Conservation (phyloP, 139 green algal genomes). For the Medakamo hakoo region DNA sequence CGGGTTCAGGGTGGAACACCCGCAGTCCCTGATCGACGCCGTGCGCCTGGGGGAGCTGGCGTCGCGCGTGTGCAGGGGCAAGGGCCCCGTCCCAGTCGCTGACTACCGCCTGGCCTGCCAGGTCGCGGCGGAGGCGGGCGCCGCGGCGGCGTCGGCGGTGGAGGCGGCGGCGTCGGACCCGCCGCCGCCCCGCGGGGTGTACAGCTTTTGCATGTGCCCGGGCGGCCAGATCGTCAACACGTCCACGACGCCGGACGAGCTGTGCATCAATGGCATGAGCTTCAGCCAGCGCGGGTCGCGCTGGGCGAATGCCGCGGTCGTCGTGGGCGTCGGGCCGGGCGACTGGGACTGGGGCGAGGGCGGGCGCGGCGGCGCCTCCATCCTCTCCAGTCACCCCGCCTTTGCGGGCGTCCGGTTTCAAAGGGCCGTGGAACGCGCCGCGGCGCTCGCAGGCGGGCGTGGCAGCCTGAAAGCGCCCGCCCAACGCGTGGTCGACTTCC, state of each 20-base stretch:
- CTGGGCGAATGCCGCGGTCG: constrained; percentile 71
- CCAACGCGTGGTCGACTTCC: constrained; percentile 56
- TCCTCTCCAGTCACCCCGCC: constrained; percentile 21
- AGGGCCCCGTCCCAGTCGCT: constrained; percentile 55
- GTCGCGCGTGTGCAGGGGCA: constrained; percentile 33
- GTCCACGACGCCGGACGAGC: constrained; percentile 32
- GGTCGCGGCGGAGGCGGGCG: not conserved
- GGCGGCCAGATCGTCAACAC: constrained; percentile 61
- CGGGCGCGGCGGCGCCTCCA: no score
- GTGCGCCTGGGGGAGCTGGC: constrained; percentile 41
- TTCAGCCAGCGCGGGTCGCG: constrained; percentile 39
- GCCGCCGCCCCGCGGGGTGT: constrained; percentile 25
- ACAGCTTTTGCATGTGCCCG: constrained; percentile 85
- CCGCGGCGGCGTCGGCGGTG: not conserved
- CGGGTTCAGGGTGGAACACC: constrained; percentile 74
- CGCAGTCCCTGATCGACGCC: constrained; percentile 51
- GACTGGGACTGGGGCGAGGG: no score
- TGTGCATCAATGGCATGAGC: constrained; percentile 83
- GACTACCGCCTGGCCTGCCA: constrained; percentile 51
- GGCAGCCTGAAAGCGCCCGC: constrained; percentile 48
- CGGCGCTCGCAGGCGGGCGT: constrained; percentile 41
- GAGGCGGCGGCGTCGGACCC: not conserved
- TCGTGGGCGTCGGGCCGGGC: constrained; percentile 29
- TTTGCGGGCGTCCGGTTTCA: constrained; percentile 58
- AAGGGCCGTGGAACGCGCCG: constrained; percentile 17